These are phyloP conservation scores for Skeletonema menzelii DNA, from an alignment of 108 stramenopile genomes.

Conservation along the genomic window DNA sequence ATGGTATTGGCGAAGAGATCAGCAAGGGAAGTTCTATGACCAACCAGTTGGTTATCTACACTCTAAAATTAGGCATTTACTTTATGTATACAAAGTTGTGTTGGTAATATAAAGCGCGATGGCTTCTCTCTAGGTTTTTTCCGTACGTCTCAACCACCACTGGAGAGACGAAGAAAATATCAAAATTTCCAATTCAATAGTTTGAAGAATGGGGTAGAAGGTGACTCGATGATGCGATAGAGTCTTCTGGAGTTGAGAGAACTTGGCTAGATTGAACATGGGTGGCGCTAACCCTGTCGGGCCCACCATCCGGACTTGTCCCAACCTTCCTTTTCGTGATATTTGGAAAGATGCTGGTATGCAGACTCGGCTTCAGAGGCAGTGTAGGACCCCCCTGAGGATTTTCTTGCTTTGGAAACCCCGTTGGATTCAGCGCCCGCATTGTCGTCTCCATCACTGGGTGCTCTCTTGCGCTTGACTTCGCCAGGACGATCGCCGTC, in stretches of 20 bases:
- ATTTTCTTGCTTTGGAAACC: conserved; percentile 12
- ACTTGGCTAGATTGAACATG: neutral
- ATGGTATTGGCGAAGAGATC: too few species aligned
- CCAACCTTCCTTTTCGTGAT: conserved; percentile 91
- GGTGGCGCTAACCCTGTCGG: conserved; percentile 59
- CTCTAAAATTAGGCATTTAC: neutral
- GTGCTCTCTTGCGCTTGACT: conserved; percentile 36
- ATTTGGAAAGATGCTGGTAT: conserved; percentile 79
- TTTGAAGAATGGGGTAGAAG: neutral
- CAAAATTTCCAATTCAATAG: neutral
- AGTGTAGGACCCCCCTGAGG: conserved; percentile 52
- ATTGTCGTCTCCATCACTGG: conserved; percentile 27
- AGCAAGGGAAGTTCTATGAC: too few species aligned
- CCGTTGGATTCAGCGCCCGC: conserved; percentile 6
- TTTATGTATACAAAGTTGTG: conserved; percentile 3
- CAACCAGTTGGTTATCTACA: neutral
- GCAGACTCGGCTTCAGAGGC: conserved; percentile 72
- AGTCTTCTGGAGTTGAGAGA: neutral
- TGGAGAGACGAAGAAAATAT: neutral
- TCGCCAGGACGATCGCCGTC: conserved; percentile 10
- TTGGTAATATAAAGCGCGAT: neutral
- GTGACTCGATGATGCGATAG: neutral
- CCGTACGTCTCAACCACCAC: neutral
- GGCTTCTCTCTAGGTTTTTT: neutral
- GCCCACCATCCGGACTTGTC: conserved; percentile 87